phyloP scores from a whole-genome alignment of 306 rosid species.

The Rubus parviflorus region DNA sequence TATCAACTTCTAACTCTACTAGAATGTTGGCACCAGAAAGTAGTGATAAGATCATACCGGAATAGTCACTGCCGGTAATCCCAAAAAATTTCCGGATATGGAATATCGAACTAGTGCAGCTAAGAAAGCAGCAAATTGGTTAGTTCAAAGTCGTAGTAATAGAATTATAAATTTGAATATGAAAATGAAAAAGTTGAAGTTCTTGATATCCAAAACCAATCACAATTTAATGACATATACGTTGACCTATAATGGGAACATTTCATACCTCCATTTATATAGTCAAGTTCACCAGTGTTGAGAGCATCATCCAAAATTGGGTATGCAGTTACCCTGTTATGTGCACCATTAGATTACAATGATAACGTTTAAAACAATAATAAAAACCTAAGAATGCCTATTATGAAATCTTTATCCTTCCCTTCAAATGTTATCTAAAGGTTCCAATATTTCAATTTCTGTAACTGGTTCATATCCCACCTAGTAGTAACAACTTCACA shows the following conservation, averaged over 20 bases:
- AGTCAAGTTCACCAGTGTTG: slow-evolving; percentile 92
- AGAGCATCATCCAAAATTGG: slow-evolving; percentile 73
- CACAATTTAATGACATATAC: neutral
- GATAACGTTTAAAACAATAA: neutral
- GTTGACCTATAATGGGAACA: neutral
- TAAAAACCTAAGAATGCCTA: neutral
- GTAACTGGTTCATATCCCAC: neutral
- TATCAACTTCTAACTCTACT: neutral
- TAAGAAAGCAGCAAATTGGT: slow-evolving; percentile 19
- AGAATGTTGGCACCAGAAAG: neutral
- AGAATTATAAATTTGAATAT: neutral
- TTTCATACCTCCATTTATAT: slow-evolving; percentile 80
- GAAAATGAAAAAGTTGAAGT: neutral
- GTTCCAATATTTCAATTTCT: neutral
- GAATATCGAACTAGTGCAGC: slow-evolving; percentile 92
- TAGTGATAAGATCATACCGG: slow-evolving; percentile 47
- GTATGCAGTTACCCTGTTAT: slow-evolving; percentile 85
- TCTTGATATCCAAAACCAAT: neutral
- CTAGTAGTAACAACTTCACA: neutral
- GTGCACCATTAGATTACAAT: neutral
- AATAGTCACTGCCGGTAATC: slow-evolving; percentile 87
- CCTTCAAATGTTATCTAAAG: neutral
- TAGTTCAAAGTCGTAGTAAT: neutral
- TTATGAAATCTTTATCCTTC: neutral
- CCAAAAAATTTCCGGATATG: slow-evolving; percentile 89